Evolutionary conservation across 1,284 basidiomycete genomes (phyloP).

Genomic region (Cryptococcus amylolentus): DNA sequence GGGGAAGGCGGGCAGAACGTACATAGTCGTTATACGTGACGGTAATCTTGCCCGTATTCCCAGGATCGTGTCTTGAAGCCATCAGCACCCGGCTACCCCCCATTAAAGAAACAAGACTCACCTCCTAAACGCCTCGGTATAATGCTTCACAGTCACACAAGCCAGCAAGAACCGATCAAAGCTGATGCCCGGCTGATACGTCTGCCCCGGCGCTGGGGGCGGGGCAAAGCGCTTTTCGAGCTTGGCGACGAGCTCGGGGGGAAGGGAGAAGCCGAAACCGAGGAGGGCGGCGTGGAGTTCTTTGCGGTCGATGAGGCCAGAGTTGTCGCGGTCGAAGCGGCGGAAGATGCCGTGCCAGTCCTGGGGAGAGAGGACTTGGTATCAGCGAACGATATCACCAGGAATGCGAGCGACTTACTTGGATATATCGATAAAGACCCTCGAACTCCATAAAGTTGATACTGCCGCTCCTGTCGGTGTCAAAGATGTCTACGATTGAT

Average conservation of each 20-base stretch:
- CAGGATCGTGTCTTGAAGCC: conserved; percentile 31
- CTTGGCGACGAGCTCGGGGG: conserved; percentile 42
- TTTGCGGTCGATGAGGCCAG: conserved; percentile 45
- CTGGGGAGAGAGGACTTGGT: conserved; percentile 10
- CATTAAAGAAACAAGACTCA: conserved; percentile 6
- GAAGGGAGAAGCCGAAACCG: conserved; percentile 47
- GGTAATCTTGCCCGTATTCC: conserved; percentile 37
- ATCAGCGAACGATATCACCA: not conserved
- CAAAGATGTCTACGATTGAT: conserved; percentile 40
- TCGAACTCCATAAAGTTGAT: conserved; percentile 49
- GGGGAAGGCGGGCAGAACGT: conserved; percentile 14
- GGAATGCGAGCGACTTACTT: conserved; percentile 15
- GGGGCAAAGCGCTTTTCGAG: conserved; percentile 47
- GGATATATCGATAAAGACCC: conserved; percentile 48
- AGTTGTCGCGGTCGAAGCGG: conserved; percentile 47
- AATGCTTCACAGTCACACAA: conserved; percentile 50
- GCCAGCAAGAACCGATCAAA: conserved; percentile 51
- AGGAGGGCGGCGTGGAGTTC: conserved; percentile 46
- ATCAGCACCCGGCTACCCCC: not conserved
- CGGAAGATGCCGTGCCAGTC: conserved; percentile 50
- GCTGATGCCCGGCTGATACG: conserved; percentile 30
- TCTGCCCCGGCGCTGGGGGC: conserved; percentile 32
- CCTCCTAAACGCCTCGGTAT: conserved; percentile 45
- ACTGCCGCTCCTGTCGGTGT: conserved; percentile 45
- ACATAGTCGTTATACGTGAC: conserved; percentile 48